Percentiles rank a stretch among this genome's conserved stretches.
Conservation (phyloP, 352 stramenopile genomes). For the Phytopythium kandeliae region DNA sequence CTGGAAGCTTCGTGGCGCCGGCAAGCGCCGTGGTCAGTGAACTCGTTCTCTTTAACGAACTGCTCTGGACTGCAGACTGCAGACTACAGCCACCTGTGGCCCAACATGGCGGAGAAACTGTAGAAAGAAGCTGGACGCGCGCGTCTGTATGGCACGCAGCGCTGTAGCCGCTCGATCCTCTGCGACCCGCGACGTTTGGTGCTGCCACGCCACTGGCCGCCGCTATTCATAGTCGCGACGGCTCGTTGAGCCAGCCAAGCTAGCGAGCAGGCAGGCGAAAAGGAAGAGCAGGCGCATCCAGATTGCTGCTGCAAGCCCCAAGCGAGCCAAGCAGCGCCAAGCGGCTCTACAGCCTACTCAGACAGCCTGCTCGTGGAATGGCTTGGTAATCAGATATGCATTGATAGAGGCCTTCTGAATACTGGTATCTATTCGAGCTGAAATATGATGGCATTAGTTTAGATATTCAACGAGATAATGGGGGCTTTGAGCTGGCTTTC, state of each 20-base stretch:
- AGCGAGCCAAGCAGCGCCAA: no score
- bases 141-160: no score
- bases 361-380: no score
- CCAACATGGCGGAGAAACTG: not conserved
- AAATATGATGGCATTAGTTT: not conserved
- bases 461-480: not conserved
- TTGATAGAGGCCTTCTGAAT: not conserved
- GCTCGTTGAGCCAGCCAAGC: no score
- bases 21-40: not conserved
- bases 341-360: no score
- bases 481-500: constrained; percentile 4
- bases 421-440: not conserved
- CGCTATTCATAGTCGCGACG: constrained; percentile 3
- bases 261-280: no score
- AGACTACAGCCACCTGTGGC: not conserved
- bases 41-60: constrained; percentile 1
- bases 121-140: not conserved
- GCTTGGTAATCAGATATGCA: constrained; percentile 6
- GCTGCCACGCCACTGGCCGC: not conserved
- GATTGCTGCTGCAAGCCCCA: no score
- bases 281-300: no score
- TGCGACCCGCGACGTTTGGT: not conserved
- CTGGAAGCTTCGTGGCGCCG: not conserved
- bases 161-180: not conserved
- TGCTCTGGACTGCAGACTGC: not conserved